phyloP scores from a whole-genome alignment of 352 stramenopile genomes.

The Phytophthora palmivora region DNA sequence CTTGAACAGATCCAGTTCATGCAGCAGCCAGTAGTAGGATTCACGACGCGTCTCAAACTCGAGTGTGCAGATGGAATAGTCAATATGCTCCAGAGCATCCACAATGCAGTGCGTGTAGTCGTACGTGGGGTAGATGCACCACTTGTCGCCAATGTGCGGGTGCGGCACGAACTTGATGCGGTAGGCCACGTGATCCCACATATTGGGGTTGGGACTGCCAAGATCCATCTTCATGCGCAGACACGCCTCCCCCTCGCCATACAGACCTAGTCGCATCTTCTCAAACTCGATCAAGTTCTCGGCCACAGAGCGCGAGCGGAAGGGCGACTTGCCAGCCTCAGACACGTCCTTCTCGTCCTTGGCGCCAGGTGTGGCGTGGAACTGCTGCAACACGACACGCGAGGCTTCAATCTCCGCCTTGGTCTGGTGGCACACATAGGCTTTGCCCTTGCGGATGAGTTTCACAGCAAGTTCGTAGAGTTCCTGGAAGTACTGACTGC shows the following conservation, averaged over 20 bases:
- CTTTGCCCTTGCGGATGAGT: constrained; percentile 95
- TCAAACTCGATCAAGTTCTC: constrained; percentile 97
- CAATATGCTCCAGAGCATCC: constrained; percentile 98
- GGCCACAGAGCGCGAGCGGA: constrained; percentile 92
- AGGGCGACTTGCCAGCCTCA: constrained; percentile 85
- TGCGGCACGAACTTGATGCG: constrained; percentile 98
- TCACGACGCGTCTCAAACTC: constrained; percentile 99
- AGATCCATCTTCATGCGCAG: constrained; percentile 99
- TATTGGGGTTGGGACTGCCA: constrained; percentile 98
- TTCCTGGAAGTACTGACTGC: constrained; percentile 97
- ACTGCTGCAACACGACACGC: constrained; percentile 73
- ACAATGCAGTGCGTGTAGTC: constrained; percentile 99
- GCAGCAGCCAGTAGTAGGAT: constrained; percentile 99
- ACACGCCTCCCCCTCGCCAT: constrained; percentile 90
- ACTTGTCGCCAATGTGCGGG: constrained; percentile 96
- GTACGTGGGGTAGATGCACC: constrained; percentile 99
- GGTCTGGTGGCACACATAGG: constrained; percentile 96
- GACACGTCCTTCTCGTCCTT: constrained; percentile 69
- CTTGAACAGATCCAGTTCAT: constrained; percentile 97
- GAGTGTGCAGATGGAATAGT: constrained; percentile 99
- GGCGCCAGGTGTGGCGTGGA: constrained; percentile 63
- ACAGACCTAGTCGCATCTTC: constrained; percentile 95
- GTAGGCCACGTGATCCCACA: constrained; percentile 98
- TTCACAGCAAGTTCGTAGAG: constrained; percentile 97
- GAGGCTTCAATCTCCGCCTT: constrained; percentile 87